phyloP scores from a whole-genome alignment of 2,329 filamentous ascomycete genomes.

The Ophiostoma australiae region DNA sequence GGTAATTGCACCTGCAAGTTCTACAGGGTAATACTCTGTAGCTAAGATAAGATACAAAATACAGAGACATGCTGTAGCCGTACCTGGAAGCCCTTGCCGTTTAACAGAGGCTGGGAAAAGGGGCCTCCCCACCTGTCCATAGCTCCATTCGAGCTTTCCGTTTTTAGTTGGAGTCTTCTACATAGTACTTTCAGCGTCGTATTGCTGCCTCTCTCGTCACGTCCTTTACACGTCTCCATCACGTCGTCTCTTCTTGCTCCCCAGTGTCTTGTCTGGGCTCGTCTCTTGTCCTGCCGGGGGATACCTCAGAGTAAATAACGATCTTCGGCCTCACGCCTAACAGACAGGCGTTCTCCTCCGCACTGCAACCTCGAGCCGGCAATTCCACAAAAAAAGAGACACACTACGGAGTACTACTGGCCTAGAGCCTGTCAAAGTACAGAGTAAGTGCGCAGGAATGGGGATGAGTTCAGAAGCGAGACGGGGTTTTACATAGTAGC shows the following conservation, averaged over 20 bases:
- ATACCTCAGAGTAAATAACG: conserved; percentile 3
- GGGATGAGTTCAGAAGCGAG: not conserved
- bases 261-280: not conserved
- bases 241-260: not conserved
- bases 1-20: not conserved
- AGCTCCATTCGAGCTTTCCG: not conserved
- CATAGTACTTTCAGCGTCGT: not conserved
- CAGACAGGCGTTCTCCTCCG: conserved; percentile 3
- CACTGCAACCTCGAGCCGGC: conserved; percentile 1
- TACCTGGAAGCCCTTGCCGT: not conserved
- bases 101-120: conserved; percentile 1
- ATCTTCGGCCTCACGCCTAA: not conserved
- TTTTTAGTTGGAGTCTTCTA: not conserved
- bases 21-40: not conserved
- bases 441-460: not conserved
- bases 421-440: not conserved
- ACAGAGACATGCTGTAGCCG: not conserved
- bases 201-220: not conserved
- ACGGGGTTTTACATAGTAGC: too few relatives aligned
- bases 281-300: conserved; percentile 1
- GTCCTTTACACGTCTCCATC: not conserved
- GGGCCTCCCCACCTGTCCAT: conserved; percentile 1
- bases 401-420: too few relatives aligned
- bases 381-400: not conserved
- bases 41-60: not conserved